These are phyloP conservation scores for Lentinus tigrinus DNA, from an alignment of 768 basidiomycete species.

Conservation along the genomic window DNA sequence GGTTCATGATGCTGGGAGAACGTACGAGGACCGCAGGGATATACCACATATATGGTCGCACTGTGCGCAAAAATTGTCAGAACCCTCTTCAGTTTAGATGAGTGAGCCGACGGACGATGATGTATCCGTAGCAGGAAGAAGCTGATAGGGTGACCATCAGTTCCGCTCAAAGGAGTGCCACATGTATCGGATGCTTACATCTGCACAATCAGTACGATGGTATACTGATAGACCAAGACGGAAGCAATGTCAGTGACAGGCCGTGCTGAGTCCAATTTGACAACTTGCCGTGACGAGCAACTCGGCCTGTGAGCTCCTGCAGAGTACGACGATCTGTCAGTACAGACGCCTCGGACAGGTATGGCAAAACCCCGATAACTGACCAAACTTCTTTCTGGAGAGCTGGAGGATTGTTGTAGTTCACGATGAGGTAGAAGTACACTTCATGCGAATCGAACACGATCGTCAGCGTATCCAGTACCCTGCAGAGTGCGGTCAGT, in stretches of 20 bases:
- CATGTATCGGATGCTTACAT: neutral
- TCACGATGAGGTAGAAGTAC: conserved; percentile 16
- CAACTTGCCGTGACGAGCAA: neutral
- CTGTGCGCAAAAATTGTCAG: neutral
- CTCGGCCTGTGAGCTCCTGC: conserved; percentile 5
- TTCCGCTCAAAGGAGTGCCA: no score
- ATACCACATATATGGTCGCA: conserved; percentile 6
- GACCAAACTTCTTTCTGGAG: conserved; percentile 8
- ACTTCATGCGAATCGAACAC: conserved; percentile 10
- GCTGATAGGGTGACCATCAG: neutral
- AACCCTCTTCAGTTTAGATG: no score
- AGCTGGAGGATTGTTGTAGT: conserved; percentile 9
- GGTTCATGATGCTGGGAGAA: neutral
- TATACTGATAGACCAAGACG: neutral
- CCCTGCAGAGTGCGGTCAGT: neutral
- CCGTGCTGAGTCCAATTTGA: neutral
- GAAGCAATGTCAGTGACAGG: neutral
- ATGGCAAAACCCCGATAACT: neutral
- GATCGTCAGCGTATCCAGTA: conserved; percentile 7
- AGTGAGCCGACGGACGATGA: neutral
- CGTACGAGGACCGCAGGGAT: conserved; percentile 1
- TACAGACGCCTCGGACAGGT: neutral
- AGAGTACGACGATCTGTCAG: neutral
- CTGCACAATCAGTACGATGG: conserved; percentile 3
- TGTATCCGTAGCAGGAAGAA: conserved; percentile 5